Evolutionary conservation across 495 filamentous ascomycete genomes (phyloP).

Genomic region (Penicillium flavigenum): DNA sequence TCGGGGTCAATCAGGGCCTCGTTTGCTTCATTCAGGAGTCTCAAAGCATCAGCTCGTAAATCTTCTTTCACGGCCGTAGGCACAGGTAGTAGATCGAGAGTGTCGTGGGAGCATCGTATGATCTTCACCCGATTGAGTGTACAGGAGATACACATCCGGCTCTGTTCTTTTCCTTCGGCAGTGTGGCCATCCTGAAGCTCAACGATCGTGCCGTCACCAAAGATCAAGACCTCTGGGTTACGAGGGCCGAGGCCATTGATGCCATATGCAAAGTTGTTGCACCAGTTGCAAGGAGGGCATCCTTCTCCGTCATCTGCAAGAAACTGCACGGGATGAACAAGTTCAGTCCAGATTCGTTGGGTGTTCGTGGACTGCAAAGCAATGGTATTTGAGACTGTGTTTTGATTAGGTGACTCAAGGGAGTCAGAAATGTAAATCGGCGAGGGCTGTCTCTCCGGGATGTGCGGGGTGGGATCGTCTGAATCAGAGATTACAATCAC

Average conservation of each 20-base stretch:
- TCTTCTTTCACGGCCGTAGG: neutral
- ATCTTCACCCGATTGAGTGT: constrained; percentile 3
- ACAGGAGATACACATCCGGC: constrained; percentile 15
- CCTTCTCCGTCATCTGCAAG: neutral
- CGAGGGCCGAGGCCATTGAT: constrained; percentile 11
- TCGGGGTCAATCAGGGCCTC: neutral
- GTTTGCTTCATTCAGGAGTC: neutral
- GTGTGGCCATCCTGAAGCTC: constrained; percentile 8
- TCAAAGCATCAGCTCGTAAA: neutral
- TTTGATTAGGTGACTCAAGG: too few relatives aligned
- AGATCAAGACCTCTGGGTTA: constrained; percentile 1
- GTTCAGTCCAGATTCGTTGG: constrained; percentile 6
- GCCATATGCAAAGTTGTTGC: constrained; percentile 18
- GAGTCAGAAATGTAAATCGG: neutral
- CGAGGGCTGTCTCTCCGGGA: neutral
- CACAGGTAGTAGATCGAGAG: neutral
- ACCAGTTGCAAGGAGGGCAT: constrained; percentile 14
- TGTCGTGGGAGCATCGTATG: constrained; percentile 9
- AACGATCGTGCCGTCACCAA: neutral
- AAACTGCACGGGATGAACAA: constrained; percentile 10
- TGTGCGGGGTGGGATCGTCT: neutral
- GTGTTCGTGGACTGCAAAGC: neutral
- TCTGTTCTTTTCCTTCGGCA: constrained; percentile 12
- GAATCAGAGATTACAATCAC: neutral
- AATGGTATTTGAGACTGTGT: neutral